These are phyloP conservation scores for Bimuria novae-zelandiae DNA, from an alignment of 2,329 filamentous ascomycete genomes.

Conservation along the genomic window DNA sequence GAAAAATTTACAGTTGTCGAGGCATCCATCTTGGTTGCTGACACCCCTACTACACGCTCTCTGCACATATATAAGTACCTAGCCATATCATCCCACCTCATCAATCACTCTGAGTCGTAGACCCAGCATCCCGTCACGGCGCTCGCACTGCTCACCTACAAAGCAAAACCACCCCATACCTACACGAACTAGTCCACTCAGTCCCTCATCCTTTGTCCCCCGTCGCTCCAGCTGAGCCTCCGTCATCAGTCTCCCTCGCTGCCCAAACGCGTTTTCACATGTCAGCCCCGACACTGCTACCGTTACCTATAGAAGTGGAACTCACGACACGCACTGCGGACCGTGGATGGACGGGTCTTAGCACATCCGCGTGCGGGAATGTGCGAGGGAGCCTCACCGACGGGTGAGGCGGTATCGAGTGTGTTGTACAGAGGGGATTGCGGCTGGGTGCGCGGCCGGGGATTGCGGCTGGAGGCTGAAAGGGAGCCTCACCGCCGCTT, in stretches of 20 bases:
- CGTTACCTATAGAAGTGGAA: background rate
- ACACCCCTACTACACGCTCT: no score
- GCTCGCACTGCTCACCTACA: background rate
- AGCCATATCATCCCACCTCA: background rate
- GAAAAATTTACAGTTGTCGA: background rate
- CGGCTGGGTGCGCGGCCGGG: no score
- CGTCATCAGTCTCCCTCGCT: no score
- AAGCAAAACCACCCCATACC: background rate
- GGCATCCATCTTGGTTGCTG: background rate
- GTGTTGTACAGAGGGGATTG: no score
- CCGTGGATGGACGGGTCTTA: background rate
- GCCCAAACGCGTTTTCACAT: background rate
- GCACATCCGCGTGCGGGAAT: background rate
- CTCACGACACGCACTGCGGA: background rate
- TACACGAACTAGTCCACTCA: background rate
- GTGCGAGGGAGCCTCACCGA: background rate
- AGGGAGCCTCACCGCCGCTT: no score
- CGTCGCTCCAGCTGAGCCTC: constrained; percentile 8
- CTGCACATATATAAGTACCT: constrained; percentile 5
- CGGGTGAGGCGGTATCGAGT: background rate
- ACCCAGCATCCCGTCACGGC: constrained; percentile 6
- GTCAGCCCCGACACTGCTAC: background rate
- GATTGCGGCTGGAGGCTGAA: no score
- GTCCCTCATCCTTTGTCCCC: background rate
- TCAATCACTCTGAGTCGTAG: background rate